Evolutionary conservation across 768 basidiomycete species (phyloP).

Genomic region (Boletales sp.): DNA sequence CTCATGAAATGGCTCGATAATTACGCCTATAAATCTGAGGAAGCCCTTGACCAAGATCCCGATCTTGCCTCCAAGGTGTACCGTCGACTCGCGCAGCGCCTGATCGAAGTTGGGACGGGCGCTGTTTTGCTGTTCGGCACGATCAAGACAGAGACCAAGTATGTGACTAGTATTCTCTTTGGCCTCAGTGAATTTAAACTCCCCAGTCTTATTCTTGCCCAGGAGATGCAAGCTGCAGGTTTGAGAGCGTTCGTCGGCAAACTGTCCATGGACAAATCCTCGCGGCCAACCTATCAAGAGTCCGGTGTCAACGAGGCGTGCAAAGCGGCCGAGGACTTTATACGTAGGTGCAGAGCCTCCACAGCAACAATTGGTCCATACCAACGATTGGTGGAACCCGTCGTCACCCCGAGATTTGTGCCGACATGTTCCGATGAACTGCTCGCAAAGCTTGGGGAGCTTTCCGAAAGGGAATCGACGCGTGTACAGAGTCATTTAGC

Average conservation of each 20-base stretch:
- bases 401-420: conserved; percentile 86
- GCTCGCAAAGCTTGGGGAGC: conserved; percentile 54
- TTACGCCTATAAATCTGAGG: conserved; percentile 83
- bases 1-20: conserved; percentile 81
- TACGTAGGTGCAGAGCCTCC: conserved; percentile 44
- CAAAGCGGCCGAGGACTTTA: conserved; percentile 52
- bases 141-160: conserved; percentile 82
- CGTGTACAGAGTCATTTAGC: conserved; percentile 81
- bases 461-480: conserved; percentile 45
- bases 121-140: conserved; percentile 81
- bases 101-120: conserved; percentile 74
- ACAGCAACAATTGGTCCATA: conserved; percentile 40
- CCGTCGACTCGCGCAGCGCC: conserved; percentile 55
- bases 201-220: conserved; percentile 71
- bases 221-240: conserved; percentile 66
- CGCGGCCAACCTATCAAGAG: conserved; percentile 70
- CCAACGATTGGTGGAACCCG: conserved; percentile 64
- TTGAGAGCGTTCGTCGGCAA: conserved; percentile 86
- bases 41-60: conserved; percentile 61
- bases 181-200: background rate
- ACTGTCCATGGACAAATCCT: conserved; percentile 83
- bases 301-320: conserved; percentile 48
- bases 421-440: conserved; percentile 81
- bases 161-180: conserved; percentile 18
- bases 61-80: conserved; percentile 67